Evolutionary conservation across 208 protist genomes (phyloP).

Genomic region (Crithidia fasciculata): DNA sequence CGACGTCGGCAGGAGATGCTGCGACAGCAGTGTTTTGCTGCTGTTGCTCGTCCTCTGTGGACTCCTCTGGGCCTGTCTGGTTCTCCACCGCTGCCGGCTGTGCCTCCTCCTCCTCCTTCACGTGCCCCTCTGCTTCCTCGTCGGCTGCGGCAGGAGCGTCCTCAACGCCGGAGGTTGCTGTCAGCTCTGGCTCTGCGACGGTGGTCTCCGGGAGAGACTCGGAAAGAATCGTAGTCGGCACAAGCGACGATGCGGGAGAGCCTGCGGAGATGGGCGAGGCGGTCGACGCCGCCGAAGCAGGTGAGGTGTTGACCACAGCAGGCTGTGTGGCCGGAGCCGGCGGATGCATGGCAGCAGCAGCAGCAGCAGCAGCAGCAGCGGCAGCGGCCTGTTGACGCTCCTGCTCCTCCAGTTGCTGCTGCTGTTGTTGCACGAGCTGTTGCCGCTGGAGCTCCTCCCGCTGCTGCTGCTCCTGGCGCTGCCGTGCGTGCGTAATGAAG

Average conservation of each 20-base stretch:
- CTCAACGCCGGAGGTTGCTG: neutral
- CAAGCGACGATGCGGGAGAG: slow-evolving; percentile 9
- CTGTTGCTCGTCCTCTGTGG: neutral
- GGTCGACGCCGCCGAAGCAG: slow-evolving; percentile 1
- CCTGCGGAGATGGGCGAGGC: slow-evolving; percentile 9
- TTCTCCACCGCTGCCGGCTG: too few species aligned
- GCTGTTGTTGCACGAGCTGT: slow-evolving; percentile 15
- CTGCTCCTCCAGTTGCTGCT: slow-evolving; percentile 19
- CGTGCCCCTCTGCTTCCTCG: neutral
- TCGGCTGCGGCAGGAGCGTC: neutral
- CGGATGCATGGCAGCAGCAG: neutral
- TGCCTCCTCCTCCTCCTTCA: too few species aligned
- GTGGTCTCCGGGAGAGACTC: neutral
- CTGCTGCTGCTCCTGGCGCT: slow-evolving; percentile 29
- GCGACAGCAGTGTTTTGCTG: neutral
- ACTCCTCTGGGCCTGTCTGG: neutral
- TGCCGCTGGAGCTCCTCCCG: slow-evolving; percentile 14
- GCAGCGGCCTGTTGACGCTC: slow-evolving; percentile 5
- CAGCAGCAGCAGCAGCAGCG: slow-evolving; percentile 3
- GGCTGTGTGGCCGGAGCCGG: neutral
- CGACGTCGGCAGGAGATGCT: neutral
- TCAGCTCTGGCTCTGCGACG: neutral
- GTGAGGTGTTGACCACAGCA: neutral
- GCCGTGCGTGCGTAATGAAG: slow-evolving; percentile 35
- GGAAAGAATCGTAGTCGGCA: neutral